A percentile compares a stretch with the other conserved stretches of the same genome.
Evolutionary conservation across 345 rosid genomes (phyloP).

Genomic region (Streptanthus diversifolius): DNA sequence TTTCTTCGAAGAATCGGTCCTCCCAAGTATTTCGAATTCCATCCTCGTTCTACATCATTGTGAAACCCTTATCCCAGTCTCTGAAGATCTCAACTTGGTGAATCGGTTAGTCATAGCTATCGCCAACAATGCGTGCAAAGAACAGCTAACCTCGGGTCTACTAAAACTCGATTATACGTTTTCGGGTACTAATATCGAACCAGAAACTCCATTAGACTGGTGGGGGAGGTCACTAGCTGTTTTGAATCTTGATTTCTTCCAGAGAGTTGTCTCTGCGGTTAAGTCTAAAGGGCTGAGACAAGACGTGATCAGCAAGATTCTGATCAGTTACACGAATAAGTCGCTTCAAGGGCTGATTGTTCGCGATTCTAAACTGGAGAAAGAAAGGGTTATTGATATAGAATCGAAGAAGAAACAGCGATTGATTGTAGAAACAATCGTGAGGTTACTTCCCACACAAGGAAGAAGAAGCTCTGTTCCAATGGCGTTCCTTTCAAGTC

Average conservation of each 20-base stretch:
- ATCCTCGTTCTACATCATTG: conserved; percentile 71
- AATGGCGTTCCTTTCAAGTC: conserved; percentile 86
- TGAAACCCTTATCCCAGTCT: conserved; percentile 62
- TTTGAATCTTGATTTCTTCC: conserved; percentile 77
- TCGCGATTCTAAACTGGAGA: conserved; percentile 56
- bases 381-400: conserved; percentile 54
- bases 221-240: conserved; percentile 84
- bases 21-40: conserved; percentile 66
- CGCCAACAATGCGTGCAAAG: conserved; percentile 87
- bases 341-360: conserved; percentile 69
- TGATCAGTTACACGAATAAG: conserved; percentile 74
- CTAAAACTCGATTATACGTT: conserved; percentile 75
- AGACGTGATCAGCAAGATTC: conserved; percentile 88
- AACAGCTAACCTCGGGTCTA: conserved; percentile 92
- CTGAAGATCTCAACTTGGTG: conserved; percentile 79
- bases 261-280: conserved; percentile 71
- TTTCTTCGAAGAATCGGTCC: conserved; percentile 56
- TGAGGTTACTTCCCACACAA: conserved; percentile 76
- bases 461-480: conserved; percentile 87
- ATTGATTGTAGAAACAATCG: conserved; percentile 69
- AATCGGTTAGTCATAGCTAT: conserved; percentile 63
- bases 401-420: conserved; percentile 78
- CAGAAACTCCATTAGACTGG: conserved; percentile 81
- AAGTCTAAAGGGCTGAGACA: conserved; percentile 91
- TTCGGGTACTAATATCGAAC: conserved; percentile 47